Evolutionary conservation across 2,329 filamentous ascomycete species (phyloP), one percentile per base, ranked within the genome.

Genomic region (Cryphonectria parasitica): DNA sequence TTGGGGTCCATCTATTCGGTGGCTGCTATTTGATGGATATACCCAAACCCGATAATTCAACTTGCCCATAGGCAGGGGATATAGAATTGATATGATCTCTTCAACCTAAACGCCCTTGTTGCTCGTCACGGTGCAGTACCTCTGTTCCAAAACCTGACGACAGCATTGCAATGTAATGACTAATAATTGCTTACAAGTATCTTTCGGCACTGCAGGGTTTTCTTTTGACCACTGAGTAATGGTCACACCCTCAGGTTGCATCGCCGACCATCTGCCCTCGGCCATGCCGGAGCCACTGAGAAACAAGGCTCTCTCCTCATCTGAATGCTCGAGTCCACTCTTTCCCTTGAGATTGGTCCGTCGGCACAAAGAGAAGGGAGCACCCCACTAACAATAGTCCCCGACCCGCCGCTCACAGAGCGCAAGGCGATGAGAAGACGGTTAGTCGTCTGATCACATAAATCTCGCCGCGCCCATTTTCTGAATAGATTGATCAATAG

Each of bases 21-120:
- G 39, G 39, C 43, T 68, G 56, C 58, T 68, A 60, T 68, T 68
- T 61, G 66, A 68, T 62, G 58, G 66, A 68, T 63, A 68, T 68
- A 68, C 66, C 66, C 39, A 63, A 61, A 34, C 39, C 31, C 41
- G 34, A 52, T 63, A 68, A 54, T 68, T 34, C 39, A 49, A 64
- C 43, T 17, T 69, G 63, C 52, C 54, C 31, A 39, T 68, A 54
- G 45, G 45, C 45, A 64, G 66, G 31, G 22, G 60, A 69, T 63
- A 54, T 56, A 64, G 67, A 63, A 45, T 36, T 45, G 61, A 45
- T 15, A 43, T 25, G 60, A 34, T 58, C 25, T 43, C 36, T 43
- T 43, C 36, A 13, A 63, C 22, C 11, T 63, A 1, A 17, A n/a
- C n/a, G 22, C 8, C n/a, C 36, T 39, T 58, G 25, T 58, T 13